Base-by-base conservation (phyloP, 768 basidiomycete genomes). In the Tulasnella sp. region DNA sequence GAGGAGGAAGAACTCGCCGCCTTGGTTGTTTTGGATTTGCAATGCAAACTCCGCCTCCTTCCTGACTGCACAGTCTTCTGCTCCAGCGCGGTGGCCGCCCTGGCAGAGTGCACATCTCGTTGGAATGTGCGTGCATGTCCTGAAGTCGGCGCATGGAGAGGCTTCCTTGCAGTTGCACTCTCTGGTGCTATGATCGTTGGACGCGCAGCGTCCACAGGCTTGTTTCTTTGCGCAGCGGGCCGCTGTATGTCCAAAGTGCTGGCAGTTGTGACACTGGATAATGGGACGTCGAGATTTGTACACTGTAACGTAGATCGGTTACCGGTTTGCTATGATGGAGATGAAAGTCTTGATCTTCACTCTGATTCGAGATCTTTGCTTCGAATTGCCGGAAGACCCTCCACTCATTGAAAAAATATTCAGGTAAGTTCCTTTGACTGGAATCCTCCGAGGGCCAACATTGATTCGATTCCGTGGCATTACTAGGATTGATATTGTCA, bases 331-430 rank as follows among this genome's bases (percentile, higher is more conserved):
- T 22, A 3, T 76, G 8, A 15, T 42, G 38, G 75, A 76, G 76
- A 82, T 82, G 80, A 86, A 86, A 76, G 84, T 82, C 3, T 76
- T 88, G 3, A 76, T 89, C 0, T 89, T 89, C 76, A 84, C 84
- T 0, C 84, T 89, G 4, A 76, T 89, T 8, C 85, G 88, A 1
- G 82, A 85, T 89, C 17, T 87, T 87, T 0, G 87, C 88, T 8
- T 85, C 87, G 0, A 82, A 81, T n/a, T 49, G 22, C 49, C 0
- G 80, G 81, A 12, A 85, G 88, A 34, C 82, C 89, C 38, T 77
- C 34, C 25, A 31, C 17, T 12, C 76, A 36, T 39, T 8, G 69
- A 67, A 39, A 58, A 34, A 25, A 58, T 34, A 12, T 45, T 42
- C 3, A 29, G 12, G 49, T 36, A 45, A 74, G 77, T 73, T 14